phyloP scores from a whole-genome alignment of 768 basidiomycete species.

The Suillus decipiens region DNA sequence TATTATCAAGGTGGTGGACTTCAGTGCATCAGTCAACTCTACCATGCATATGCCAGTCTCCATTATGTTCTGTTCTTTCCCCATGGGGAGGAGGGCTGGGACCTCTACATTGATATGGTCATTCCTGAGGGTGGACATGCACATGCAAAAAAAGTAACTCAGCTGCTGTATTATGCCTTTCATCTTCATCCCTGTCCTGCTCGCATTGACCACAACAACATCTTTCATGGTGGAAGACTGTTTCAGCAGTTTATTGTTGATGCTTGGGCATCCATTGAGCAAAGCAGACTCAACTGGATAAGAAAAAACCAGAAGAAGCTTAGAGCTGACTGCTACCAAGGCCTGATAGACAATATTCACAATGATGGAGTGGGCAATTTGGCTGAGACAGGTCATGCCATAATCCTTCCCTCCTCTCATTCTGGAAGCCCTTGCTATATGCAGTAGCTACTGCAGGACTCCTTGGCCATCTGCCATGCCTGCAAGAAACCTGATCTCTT shows the following conservation, averaged over 20 bases:
- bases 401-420: conserved; percentile 45
- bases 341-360: conserved; percentile 34
- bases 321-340: conserved; percentile 36
- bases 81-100: conserved; percentile 40
- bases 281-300: no score
- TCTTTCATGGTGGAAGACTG: no score
- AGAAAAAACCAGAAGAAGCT: conserved; percentile 36
- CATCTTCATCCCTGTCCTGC: conserved; percentile 29
- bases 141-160: conserved; percentile 26
- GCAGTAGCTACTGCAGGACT: conserved; percentile 45
- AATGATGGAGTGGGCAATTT: conserved; percentile 29
- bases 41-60: conserved; percentile 39
- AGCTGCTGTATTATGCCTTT: conserved; percentile 32
- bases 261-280: no score
- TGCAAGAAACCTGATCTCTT: no score
- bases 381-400: conserved; percentile 30
- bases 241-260: no score
- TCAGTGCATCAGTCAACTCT: conserved; percentile 33
- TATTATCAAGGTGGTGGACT: conserved; percentile 21
- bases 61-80: conserved; percentile 50
- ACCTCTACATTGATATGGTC: conserved; percentile 21
- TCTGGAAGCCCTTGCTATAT: conserved; percentile 43
- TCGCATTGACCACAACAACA: conserved; percentile 22
- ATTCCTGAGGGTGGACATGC: background rate
- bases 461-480: conserved; percentile 45